Evolutionary conservation across 805 yeast species (phyloP).

Genomic region (Cyberlindnera lachancei): DNA sequence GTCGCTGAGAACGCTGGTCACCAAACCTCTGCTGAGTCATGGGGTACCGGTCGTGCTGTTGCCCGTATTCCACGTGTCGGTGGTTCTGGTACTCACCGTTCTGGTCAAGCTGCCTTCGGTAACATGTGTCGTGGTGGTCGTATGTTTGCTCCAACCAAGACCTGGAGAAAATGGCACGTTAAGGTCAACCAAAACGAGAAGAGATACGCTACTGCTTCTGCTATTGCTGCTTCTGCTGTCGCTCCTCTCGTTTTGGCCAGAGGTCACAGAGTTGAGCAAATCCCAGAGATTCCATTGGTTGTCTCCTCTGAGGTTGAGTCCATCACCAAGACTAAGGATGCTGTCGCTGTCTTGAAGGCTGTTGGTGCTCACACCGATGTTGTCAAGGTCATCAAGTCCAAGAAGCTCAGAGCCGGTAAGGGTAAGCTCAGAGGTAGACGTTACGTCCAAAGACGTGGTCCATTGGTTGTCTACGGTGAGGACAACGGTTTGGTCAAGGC

Average conservation of each 20-base stretch:
- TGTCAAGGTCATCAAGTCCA: slow-evolving; percentile 95
- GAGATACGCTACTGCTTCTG: slow-evolving; percentile 99
- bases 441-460: slow-evolving; percentile 99
- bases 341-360: slow-evolving; percentile 96
- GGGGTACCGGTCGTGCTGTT: slow-evolving; percentile 99
- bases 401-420: slow-evolving; percentile 99
- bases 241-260: slow-evolving; percentile 98
- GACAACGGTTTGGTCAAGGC: slow-evolving; percentile 98
- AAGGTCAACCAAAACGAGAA: slow-evolving; percentile 99
- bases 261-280: slow-evolving; percentile 99
- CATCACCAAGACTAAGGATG: slow-evolving; percentile 95
- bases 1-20: slow-evolving; percentile 99
- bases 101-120: slow-evolving; percentile 99
- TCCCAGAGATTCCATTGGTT: slow-evolving; percentile 97
- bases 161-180: slow-evolving; percentile 99
- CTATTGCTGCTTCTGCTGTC: slow-evolving; percentile 98
- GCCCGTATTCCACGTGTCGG: slow-evolving; percentile 99
- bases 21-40: slow-evolving; percentile 99
- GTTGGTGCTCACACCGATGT: slow-evolving; percentile 98
- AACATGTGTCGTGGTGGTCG: slow-evolving; percentile 99
- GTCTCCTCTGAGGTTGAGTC: slow-evolving; percentile 90
- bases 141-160: slow-evolving; percentile 99
- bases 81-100: slow-evolving; percentile 99
- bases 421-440: slow-evolving; percentile 99
- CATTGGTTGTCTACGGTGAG: slow-evolving; percentile 95